Base-by-base conservation (phyloP, 2,329 filamentous ascomycete genomes). In the Arthrobotrys pseudoclavata region DNA sequence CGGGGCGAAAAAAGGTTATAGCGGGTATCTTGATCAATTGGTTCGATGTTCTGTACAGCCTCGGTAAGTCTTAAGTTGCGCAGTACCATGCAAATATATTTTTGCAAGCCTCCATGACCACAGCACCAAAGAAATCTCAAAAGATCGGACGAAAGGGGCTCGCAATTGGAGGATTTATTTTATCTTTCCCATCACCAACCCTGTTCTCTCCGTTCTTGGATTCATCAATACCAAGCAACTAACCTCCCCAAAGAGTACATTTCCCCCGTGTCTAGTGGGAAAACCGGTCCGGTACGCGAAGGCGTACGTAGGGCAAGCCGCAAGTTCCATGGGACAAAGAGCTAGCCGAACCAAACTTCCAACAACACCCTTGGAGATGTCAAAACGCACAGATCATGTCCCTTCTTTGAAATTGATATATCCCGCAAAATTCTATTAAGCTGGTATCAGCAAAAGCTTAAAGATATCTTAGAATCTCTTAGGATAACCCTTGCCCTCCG, bases 121-220 rank as follows among this genome's bases (percentile, higher is more conserved):
- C 31, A 10, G 31, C 1, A 10, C 1, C 7, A 34, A 9, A 34
- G 12, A 34, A 34, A 34, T 12, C 13, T 40, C 37, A 45, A 45
- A 67, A 62, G 13, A 64, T 69, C 71, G 71, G 71, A 76, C 64
- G 71, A 76, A 76, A 47, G 71, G 71, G 31, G 42, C 26, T 37
- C 50, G 4, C 55, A 55, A 76, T 76, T 76, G 71, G 71, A 76
- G 71, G 71, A 69, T 53, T 76, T 69, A 76, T 76, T 45, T 26
- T 60, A 60, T 60, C 55, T 40, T n/a, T 42, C 42, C 24, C 20
- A 63, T 60, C 55, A 42, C 4, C 4, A 60, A 42, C 55, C 55
- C 13, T 60, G 52, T 7, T 20, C n/a, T 20, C 15, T 3, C 2
- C 2, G 1, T 7, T 20, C 42, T 45, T 57, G 37, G 60, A 63